Evolutionary conservation across 805 yeast species (phyloP).

Genomic region (Millerozyma acaciae): DNA sequence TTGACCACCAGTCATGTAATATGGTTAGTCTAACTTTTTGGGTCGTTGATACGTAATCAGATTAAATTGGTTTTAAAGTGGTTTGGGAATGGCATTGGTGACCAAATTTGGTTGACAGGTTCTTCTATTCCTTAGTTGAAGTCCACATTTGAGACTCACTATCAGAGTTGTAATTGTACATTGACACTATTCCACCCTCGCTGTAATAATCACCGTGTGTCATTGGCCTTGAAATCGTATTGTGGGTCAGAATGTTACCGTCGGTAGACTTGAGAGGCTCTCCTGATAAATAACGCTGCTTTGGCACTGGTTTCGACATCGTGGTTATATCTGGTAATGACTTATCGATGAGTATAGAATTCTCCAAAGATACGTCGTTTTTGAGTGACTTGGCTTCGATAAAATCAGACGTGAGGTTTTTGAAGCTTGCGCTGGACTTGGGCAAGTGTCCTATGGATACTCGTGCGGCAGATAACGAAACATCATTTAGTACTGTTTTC

Average conservation of each 20-base stretch:
- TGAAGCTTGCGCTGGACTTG: constrained; percentile 16
- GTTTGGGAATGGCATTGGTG: no score
- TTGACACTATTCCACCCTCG: constrained; percentile 6
- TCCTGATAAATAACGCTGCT: not conserved
- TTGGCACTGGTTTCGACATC: not conserved
- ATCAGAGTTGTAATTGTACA: constrained; percentile 6
- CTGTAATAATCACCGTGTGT: constrained; percentile 3
- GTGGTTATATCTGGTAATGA: not conserved
- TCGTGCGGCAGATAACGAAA: constrained; percentile 34
- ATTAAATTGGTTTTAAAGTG: not conserved
- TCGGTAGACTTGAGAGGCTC: not conserved
- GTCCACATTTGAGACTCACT: constrained; percentile 1
- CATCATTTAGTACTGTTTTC: constrained; percentile 30
- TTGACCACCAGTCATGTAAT: no score
- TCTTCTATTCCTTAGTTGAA: constrained; percentile 1
- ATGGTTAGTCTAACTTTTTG: no score
- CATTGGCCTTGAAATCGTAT: constrained; percentile 1
- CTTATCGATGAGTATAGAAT: not conserved
- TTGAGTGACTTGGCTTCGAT: constrained; percentile 18
- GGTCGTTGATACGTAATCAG: no score
- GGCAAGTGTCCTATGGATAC: constrained; percentile 31
- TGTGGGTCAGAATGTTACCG: constrained; percentile 1
- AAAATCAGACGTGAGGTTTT: constrained; percentile 25
- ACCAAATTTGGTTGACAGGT: no score
- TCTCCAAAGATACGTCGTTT: not conserved